Evolutionary conservation across 257 asterid genomes (phyloP).

Genomic region (Ehretia macrophylla): DNA sequence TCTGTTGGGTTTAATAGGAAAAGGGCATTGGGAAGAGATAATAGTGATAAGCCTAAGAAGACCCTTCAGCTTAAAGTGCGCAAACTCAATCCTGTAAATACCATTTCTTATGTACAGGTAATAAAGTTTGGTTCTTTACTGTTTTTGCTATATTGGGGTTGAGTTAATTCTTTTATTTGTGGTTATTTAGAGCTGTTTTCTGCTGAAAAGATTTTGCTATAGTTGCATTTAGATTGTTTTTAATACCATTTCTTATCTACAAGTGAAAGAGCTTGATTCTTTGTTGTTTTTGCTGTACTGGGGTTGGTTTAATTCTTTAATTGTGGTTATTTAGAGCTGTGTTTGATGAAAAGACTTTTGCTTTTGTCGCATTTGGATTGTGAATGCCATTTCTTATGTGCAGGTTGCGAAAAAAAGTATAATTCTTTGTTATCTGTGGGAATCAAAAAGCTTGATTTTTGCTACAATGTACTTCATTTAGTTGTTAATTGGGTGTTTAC

Average conservation of each 20-base stretch:
- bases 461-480: too few relatives aligned
- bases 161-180: not conserved
- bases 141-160: too few relatives aligned
- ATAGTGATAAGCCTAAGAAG: constrained; percentile 43
- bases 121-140: not conserved
- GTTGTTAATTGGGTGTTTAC: too few relatives aligned
- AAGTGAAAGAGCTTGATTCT: too few relatives aligned
- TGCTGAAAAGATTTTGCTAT: not conserved
- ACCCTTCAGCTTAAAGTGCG: constrained; percentile 66
- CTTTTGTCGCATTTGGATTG: too few relatives aligned
- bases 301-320: too few relatives aligned
- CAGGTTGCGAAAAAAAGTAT: too few relatives aligned
- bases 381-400: constrained; percentile 66
- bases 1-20: constrained; percentile 55
- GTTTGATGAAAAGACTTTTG: too few relatives aligned
- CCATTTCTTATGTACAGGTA: constrained; percentile 83
- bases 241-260: too few relatives aligned
- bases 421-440: too few relatives aligned
- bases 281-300: too few relatives aligned
- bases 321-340: too few relatives aligned
- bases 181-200: not conserved
- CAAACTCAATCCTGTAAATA: constrained; percentile 75
- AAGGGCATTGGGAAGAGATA: constrained; percentile 87
- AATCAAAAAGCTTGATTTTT: not conserved
- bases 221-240: not conserved